These are phyloP conservation scores for Blepharisma stoltei DNA, from an alignment of 73 alveolate species.

Conservation along the genomic window DNA sequence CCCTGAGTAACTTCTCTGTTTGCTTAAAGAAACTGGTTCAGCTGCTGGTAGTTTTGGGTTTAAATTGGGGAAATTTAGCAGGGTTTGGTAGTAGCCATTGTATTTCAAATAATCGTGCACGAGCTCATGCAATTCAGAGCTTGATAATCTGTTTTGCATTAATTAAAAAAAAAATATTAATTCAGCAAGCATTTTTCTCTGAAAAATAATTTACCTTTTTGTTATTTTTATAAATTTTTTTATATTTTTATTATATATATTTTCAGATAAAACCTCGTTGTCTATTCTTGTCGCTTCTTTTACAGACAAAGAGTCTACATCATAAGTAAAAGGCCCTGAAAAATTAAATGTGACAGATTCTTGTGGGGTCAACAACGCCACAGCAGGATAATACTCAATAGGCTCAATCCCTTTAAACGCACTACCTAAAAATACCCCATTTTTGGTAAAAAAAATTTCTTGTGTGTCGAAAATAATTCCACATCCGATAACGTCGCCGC, in stretches of 20 bases:
- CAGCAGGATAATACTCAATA: not conserved
- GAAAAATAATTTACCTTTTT: no score
- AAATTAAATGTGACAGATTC: constrained; percentile 15
- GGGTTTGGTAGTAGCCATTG: not conserved
- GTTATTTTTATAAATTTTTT: no score
- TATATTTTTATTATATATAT: no score
- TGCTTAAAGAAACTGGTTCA: not conserved
- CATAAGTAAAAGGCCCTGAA: not conserved
- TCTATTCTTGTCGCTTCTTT: not conserved
- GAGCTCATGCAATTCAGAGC: not conserved
- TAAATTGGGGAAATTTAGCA: not conserved
- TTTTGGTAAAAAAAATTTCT: constrained; percentile 72
- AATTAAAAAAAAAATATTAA: no score
- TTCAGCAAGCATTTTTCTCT: no score
- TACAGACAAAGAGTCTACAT: not conserved
- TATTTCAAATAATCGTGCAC: constrained; percentile 1
- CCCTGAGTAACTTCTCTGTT: constrained; percentile 11
- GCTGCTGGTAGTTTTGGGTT: no score
- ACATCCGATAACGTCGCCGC: constrained; percentile 77
- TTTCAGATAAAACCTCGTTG: not conserved
- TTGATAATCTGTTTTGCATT: no score
- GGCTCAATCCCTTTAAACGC: constrained; percentile 51
- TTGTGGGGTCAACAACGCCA: not conserved
- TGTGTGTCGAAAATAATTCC: constrained; percentile 63
- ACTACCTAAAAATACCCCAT: constrained; percentile 74